Base-by-base conservation (phyloP, 2,329 filamentous ascomycete genomes). In the Colletotrichum sublineola region DNA sequence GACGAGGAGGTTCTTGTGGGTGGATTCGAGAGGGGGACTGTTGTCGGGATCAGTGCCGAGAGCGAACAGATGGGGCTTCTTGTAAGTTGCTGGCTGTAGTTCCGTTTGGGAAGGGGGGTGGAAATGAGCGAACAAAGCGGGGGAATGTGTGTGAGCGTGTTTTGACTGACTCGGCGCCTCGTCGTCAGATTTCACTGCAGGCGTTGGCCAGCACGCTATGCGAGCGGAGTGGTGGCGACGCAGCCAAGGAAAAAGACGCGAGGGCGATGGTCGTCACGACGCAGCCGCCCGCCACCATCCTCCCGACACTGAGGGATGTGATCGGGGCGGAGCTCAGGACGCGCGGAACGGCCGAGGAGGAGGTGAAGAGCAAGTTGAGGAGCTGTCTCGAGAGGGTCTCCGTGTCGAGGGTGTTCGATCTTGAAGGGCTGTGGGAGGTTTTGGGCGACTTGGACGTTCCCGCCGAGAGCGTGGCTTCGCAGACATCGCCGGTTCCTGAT, bases 361-460 rank as follows among this genome's bases (percentile, higher is more conserved):
- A 75, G 8, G 60, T 74, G 2, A 77, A 72, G 60, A 65, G 40
- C 9, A 77, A 76, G 42, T 76, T 83, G 38, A 81, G 77, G 63
- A 75, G 76, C 3, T 83, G 81, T 68, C 79, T 92, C 4, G 85
- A 87, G 57, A 81, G 82, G 57, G 85, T 90, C 5, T 83, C 85
- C 42, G 82, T 91, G 38, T 87, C 87, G 33, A 83, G 87, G 33
- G 84, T 91, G 1, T 91, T 91, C 74, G 88, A 90, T 71, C 75
- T 89, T 14, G 84, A 90, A 57, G 90, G 90, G 0, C 75, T 91
- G 24, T 86, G 83, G 83, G 88, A 91, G 77, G 88, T 88, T 1
- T 75, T 91, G 44, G 79, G 77, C 2, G 90, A 91, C 75, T 75
- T 90, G 46, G 83, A 85, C 40, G 60, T 71, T 40, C 67, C 67